Base-by-base conservation (phyloP, 306 rosid genomes). In the cucumber (Cucumis sativus) region DNA sequence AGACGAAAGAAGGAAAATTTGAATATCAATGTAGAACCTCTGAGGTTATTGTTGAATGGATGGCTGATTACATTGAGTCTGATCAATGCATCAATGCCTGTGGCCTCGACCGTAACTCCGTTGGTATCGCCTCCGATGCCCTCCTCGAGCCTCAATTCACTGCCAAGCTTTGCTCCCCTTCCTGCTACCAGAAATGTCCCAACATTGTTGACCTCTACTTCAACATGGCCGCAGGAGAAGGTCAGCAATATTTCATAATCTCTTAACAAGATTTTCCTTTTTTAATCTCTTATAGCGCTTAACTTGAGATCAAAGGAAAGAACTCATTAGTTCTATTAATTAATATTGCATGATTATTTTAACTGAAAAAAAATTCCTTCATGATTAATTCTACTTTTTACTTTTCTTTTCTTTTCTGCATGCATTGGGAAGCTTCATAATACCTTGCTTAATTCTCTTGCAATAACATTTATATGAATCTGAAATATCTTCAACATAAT, bases 101-200 rank as follows among this genome's bases (percentile, higher is more conserved):
- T 61, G 98, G 98, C 0, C 87, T 89, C 70, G 91, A 93, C 35
- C 78, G 98, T 33, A 87, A 81, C 41, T 83, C 84, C 2, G 89
- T 91, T 56, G 98, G 98, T 0, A 88, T 93, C 57, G 91, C 98
- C 6, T 93, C 98, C 0, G 98, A 93, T 57, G 80, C 93, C 6
- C 83, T 93, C 6, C 93, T 93, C 67, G 98, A 93, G 77, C 88
- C 93, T 49, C 88, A 84, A 13, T 88, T 93, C 85, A 88, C 89
- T 15, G 57, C 88, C 45, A 89, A 83, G 74, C 93, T 93, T 58
- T 93, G 98, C 77, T 80, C 97, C 1, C 89, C 91, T 2, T 20
- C 85, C 63, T 91, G 98, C 71, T 87, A 83, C 89, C 84, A 85
- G 6, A 80, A 87, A 11, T 93, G 98, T 73, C 91, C 93, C 79